phyloP scores from a whole-genome alignment of 768 basidiomycete species.

The Psilocybe azurescens region DNA sequence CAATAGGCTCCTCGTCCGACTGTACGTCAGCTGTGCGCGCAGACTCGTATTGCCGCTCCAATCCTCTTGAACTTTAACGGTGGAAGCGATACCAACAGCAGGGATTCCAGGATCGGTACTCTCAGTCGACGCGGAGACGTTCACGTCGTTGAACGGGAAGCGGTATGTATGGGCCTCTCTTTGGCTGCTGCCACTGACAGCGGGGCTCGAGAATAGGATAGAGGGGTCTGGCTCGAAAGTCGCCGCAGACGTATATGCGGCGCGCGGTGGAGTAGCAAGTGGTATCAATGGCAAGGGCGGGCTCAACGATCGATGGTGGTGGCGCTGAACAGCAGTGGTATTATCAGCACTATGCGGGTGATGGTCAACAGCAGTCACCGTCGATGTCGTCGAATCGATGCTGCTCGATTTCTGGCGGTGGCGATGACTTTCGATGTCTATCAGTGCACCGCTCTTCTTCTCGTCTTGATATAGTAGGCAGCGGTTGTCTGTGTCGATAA shows the following conservation, averaged over 20 bases:
- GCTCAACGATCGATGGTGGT: constrained; percentile 8
- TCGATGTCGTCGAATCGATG: constrained; percentile 17
- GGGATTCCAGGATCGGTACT: too few species aligned
- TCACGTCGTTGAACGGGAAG: not conserved
- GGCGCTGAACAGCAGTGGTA: not conserved
- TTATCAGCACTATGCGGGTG: not conserved
- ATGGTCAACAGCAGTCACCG: constrained; percentile 15
- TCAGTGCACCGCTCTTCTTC: constrained; percentile 4
- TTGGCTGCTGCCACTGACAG: not conserved
- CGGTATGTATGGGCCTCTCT: constrained; percentile 11
- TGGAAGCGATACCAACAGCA: too few species aligned
- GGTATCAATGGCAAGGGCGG: constrained; percentile 5
- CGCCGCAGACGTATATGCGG: constrained; percentile 5
- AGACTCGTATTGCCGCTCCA: not conserved
- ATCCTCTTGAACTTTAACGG: not conserved
- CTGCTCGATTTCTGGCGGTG: constrained; percentile 13
- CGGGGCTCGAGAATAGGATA: constrained; percentile 4
- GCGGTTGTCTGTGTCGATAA: constrained; percentile 5
- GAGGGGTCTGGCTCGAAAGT: constrained; percentile 2
- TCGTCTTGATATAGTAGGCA: constrained; percentile 12
- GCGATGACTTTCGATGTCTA: not conserved
- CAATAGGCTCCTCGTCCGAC: constrained; percentile 21
- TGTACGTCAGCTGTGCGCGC: constrained; percentile 13
- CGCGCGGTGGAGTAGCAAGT: constrained; percentile 11
- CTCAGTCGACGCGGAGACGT: too few species aligned